phyloP scores from a whole-genome alignment of 257 asterid species.

The Forsythia viridissima region DNA sequence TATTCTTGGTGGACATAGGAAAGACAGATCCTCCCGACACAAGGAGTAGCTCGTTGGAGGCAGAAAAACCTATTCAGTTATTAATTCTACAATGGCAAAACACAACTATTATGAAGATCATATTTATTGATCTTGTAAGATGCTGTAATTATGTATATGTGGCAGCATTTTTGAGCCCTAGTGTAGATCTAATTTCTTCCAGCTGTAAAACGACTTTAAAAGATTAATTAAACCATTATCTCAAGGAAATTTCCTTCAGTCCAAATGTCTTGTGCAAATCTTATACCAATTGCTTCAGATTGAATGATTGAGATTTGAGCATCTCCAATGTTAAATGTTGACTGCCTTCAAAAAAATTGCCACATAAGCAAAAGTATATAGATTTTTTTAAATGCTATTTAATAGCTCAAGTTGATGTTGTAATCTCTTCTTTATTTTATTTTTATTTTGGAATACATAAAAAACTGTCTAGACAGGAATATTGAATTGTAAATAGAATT shows the following conservation, averaged over 20 bases:
- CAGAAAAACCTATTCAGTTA: neutral
- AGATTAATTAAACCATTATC: neutral
- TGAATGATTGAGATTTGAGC: no score
- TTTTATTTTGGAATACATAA: no score
- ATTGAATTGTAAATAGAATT: no score
- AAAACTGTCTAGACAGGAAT: no score
- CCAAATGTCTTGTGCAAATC: neutral
- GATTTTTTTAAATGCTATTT: no score
- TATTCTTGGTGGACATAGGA: slow-evolving; percentile 90
- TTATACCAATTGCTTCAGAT: no score
- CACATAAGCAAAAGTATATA: no score
- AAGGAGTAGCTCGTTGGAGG: slow-evolving; percentile 55
- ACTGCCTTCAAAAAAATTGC: no score
- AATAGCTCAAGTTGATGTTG: no score
- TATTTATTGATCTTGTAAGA: neutral
- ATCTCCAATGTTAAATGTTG: no score
- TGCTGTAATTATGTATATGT: neutral
- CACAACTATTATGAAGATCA: neutral
- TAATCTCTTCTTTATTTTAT: no score
- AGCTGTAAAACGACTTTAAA: neutral
- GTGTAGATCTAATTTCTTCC: neutral
- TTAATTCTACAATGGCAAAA: neutral
- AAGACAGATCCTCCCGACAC: slow-evolving; percentile 80
- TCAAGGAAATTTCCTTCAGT: neutral
- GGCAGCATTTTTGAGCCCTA: neutral